Percentiles rank a stretch among this genome's conserved stretches.
phyloP scores from a whole-genome alignment of 306 rosid genomes.

The Lathyrus aphaca region DNA sequence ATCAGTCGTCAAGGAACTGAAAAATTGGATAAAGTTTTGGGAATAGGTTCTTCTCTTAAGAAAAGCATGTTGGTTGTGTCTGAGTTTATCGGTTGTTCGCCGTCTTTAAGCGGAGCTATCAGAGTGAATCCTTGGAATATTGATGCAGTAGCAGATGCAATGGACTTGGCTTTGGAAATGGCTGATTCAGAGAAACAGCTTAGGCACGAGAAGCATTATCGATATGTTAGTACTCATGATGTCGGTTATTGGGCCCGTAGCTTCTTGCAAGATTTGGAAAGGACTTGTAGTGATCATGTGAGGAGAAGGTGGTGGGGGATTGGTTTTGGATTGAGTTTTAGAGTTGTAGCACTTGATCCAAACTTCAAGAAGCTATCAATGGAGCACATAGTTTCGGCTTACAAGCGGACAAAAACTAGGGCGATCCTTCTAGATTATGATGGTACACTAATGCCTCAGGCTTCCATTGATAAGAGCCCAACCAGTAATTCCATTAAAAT shows the following conservation, averaged over 20 bases:
- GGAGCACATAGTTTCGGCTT: conserved; percentile 80
- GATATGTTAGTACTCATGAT: conserved; percentile 86
- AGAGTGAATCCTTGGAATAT: conserved; percentile 91
- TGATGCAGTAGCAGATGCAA: conserved; percentile 89
- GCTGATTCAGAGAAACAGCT: conserved; percentile 75
- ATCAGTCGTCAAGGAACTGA: conserved; percentile 76
- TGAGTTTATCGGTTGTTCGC: conserved; percentile 89
- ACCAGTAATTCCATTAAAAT: conserved; percentile 55
- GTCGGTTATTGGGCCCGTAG: conserved; percentile 92
- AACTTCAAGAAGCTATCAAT: conserved; percentile 76
- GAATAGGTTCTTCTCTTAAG: conserved; percentile 45
- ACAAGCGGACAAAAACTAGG: conserved; percentile 62
- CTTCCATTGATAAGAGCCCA: conserved; percentile 72
- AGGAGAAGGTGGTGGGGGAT: conserved; percentile 82
- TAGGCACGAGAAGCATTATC: conserved; percentile 88
- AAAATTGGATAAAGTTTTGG: conserved; percentile 60
- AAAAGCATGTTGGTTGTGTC: conserved; percentile 87
- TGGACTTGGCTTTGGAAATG: conserved; percentile 74
- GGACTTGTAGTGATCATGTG: conserved; percentile 75
- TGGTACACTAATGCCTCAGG: conserved; percentile 79
- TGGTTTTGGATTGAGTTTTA: conserved; percentile 83
- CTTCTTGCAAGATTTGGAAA: conserved; percentile 77
- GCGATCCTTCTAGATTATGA: conserved; percentile 86
- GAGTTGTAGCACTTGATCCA: conserved; percentile 86
- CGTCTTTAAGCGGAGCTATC: conserved; percentile 86